Evolutionary conservation across 345 rosid species (phyloP), one percentile per base, ranked within the genome.

Genomic region (Aegle marmelos): DNA sequence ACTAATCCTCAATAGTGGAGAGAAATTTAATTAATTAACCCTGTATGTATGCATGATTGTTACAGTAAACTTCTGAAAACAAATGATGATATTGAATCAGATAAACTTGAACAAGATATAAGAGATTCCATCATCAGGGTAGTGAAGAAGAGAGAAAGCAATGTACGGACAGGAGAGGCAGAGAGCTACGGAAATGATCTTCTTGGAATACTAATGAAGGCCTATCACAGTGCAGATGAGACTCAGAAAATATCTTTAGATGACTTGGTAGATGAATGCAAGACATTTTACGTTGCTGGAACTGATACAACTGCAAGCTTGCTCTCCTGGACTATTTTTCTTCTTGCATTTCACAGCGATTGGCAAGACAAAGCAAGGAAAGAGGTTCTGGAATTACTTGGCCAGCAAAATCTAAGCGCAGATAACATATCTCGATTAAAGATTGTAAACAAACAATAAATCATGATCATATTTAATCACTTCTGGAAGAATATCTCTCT

Each of bases 191-290:
- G 82, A 6, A 77, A 36, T 69, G 88, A 89, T 72, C 82, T 83
- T 60, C 73, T 85, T 2, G 84, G 87, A 62, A 14, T 63, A 53
- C 86, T 85, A 27, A 3, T 85, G 3, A 67, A 39, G 48, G 83
- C 81, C 11, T 73, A 78, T 50, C 76, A 84, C 11, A 74, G 78
- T 72, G 24, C 27, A 34, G 84, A 82, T 22, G 60, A 67, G 48
- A 65, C 66, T 7, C 83, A 59, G 70, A 85, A 63, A 57, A 48
- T 86, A 67, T 63, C 87, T 8, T 3, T 82, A 13, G 79, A 85
- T 50, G 88, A 86, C 17, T 3, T 85, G n/a, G 30, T 87, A 22
- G 92, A 85, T 33, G 90, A 87, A 75, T 87, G 90, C 82, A 86
- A 81, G 80, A 70, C 81, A 6, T 83, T 88, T 74, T 84, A 81